Evolutionary conservation across 495 filamentous ascomycete genomes (phyloP), one percentile per base, ranked within the genome.

Genomic region (Wilcoxina mikolae): DNA sequence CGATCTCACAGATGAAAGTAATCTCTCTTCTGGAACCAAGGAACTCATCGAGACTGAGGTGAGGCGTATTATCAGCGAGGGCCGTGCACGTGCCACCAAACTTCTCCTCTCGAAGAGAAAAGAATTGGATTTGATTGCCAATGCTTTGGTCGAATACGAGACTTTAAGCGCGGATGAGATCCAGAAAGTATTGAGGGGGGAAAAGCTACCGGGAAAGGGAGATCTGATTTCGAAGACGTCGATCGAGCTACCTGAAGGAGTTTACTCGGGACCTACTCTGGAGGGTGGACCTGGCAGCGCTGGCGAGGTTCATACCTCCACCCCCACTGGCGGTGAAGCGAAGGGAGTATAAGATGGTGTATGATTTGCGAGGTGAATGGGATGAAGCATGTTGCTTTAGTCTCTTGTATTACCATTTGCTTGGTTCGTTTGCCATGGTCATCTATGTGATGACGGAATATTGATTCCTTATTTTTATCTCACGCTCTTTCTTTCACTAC

Each of bases 131-230:
- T 68, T 83, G 18, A 70, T 98, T 3, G 89, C 89, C 26, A 80
- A 87, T 62, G 91, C 88, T 2, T 71, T 98, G 11, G 78, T 98
- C 24, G 83, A 96, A 71, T 95, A 95, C 68, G 93, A 96, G 70
- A 93, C 85, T 2, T 71, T 95, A 22, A 83, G 79, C 58, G 82
- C 81, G 65, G 82, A 84, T 23, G 93, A 98, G 64, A 90, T 95
- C 61, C 83, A 83, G 67, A 86, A 82, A 71, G 83, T 95, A 2
- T 74, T 95, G 24, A 74, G 74, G 53, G 91, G 91, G 17, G 86
- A 94, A 69, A 85, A 84, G 66, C 71, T 95, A 17, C 46, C 46
- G 27, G 24, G 27, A 9, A 49, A 49, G 46, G 27, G 15, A 39
- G 35, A 49, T 15, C 15, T 15, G 27, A 49, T 27, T 25, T 26